Conservation (phyloP, 805 yeast genomes). For the Candida nonsorbophila region DNA sequence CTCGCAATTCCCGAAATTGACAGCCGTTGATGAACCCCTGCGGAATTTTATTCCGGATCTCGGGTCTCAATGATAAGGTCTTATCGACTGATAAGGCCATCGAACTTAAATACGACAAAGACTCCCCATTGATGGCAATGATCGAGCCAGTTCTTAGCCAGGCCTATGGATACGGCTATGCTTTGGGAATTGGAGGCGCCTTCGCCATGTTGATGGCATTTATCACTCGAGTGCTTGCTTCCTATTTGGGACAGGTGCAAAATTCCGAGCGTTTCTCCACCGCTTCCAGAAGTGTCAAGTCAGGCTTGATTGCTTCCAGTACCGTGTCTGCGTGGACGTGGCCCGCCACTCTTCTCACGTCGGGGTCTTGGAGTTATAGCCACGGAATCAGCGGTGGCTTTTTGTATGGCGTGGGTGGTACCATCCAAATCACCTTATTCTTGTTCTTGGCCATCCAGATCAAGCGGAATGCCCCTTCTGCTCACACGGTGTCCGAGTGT, state of each 20-base stretch:
- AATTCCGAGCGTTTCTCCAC: conserved; percentile 40
- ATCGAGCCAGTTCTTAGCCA: conserved; percentile 7
- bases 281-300: conserved; percentile 38
- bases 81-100: no score
- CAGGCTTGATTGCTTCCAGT: conserved; percentile 39
- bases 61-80: no score
- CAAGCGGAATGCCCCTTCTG: conserved; percentile 12
- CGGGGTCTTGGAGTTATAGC: conserved; percentile 31
- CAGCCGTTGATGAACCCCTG: no score
- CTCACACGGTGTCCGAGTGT: conserved; percentile 15
- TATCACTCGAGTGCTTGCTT: conserved; percentile 25
- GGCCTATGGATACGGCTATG: conserved; percentile 35
- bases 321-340: conserved; percentile 46
- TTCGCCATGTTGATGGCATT: conserved; percentile 36
- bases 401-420: conserved; percentile 29
- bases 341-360: conserved; percentile 30
- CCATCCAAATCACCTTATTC: conserved; percentile 13
- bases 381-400: conserved; percentile 40
- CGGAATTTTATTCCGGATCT: no score
- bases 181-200: conserved; percentile 42
- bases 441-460: conserved; percentile 15
- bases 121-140: no score
- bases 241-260: conserved; percentile 34
- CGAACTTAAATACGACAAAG: no score
- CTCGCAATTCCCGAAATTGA: no score